Base-by-base conservation (phyloP, 164 flowering plant genomes). In the Santalum album region DNA sequence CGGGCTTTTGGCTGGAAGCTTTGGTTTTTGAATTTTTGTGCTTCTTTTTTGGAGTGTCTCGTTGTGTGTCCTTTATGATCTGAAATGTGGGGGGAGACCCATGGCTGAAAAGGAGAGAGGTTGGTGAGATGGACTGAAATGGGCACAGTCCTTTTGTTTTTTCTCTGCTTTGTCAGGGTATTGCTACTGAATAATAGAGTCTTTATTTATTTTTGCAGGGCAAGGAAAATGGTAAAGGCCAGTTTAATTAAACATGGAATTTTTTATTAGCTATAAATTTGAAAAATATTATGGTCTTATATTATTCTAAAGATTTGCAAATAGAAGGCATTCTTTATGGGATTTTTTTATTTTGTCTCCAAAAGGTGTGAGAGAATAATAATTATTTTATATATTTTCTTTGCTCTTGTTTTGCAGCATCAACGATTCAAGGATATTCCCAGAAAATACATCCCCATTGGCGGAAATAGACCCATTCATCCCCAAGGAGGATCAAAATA, bases 401-500 rank as follows among this genome's bases (percentile, higher is more conserved):
- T 9, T 29, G 4, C 9, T 29, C 9, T 29, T 29, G 9, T 3
- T 29, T 39, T 71, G 64, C 80, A 86, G 94, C 73, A 71, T 64
- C 25, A 61, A 69, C 22, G 77, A 78, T 58, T 65, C 80, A 65
- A 78, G 75, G 57, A 56, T 68, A 47, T 47, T 69, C 25, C 53
- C 73, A 26, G 68, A 66, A 18, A 69, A 40, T 49, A 65, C 64
- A 53, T 45, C 77, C 60, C 70, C 65, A 50, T 35, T 58, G 62
- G 38, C 50, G 47, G 84, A 81, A 56, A 54, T 64, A 46, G 76
- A 73, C 57, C 62, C 69, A 36, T 64, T 66, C 45, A 45, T 20
- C 38, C 25, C 54, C 46, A 69, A 67, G 63, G 83, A 79, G 43
- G 90, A 79, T 54, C 59, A 58, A 50, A 81, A 82, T 25, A 71